Evolutionary conservation across 1,284 basidiomycete species (phyloP).

Genomic region (Tylopilus orsonianus): DNA sequence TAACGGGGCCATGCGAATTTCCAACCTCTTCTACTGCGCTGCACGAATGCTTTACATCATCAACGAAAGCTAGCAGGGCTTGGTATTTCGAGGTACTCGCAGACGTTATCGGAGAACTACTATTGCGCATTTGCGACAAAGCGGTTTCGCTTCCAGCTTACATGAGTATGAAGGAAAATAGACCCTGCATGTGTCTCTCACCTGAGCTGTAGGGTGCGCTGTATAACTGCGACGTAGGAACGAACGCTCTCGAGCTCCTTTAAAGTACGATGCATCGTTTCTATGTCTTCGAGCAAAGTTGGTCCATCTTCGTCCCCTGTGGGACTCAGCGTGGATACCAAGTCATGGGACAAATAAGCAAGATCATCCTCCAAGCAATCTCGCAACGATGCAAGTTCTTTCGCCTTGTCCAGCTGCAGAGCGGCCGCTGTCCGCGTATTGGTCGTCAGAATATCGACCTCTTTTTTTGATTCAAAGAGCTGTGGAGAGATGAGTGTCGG

Average conservation of each 20-base stretch:
- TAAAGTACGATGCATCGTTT: constrained; percentile 69
- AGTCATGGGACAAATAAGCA: constrained; percentile 60
- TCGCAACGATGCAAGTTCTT: constrained; percentile 71
- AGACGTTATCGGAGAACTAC: constrained; percentile 41
- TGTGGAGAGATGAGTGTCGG: constrained; percentile 47
- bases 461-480: constrained; percentile 54
- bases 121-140: constrained; percentile 44
- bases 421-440: constrained; percentile 45
- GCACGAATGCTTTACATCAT: constrained; percentile 44
- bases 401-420: constrained; percentile 57
- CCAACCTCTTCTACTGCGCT: constrained; percentile 43
- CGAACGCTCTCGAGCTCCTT: constrained; percentile 75
- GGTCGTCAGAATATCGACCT: constrained; percentile 44
- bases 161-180: constrained; percentile 17
- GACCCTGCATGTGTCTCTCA: constrained; percentile 37
- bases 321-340: constrained; percentile 54
- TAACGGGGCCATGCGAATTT: constrained; percentile 41
- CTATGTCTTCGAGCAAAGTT: constrained; percentile 79
- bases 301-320: constrained; percentile 45
- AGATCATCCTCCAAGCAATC: constrained; percentile 79
- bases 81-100: constrained; percentile 59
- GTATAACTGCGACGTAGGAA: constrained; percentile 73
- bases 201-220: constrained; percentile 74
- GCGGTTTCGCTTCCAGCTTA: constrained; percentile 52
- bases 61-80: constrained; percentile 59